These are phyloP conservation scores for Rhazya stricta DNA, from an alignment of 257 asterid genomes.

Conservation along the genomic window DNA sequence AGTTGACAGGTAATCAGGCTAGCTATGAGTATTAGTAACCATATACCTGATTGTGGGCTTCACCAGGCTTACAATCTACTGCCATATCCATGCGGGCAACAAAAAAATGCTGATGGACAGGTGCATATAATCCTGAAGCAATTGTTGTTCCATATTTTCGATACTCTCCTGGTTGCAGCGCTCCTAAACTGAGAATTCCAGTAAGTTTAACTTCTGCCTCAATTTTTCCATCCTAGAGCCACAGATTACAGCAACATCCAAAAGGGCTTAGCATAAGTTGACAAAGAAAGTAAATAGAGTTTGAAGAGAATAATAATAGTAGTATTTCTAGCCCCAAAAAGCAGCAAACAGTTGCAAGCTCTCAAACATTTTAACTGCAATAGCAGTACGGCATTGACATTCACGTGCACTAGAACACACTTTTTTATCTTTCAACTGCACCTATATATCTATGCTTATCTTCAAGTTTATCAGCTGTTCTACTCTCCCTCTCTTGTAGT, in stretches of 20 bases:
- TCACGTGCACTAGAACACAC: background rate
- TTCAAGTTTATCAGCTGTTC: background rate
- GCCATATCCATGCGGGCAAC: conserved; percentile 99
- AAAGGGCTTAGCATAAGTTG: background rate
- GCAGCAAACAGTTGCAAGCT: background rate
- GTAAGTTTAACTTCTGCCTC: conserved; percentile 98
- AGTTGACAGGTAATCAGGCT: background rate
- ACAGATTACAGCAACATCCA: background rate
- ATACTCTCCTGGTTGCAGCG: conserved; percentile 80
- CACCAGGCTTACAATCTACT: conserved; percentile 92
- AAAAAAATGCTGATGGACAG: conserved; percentile 96
- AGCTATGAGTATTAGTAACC: no score
- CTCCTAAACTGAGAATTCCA: conserved; percentile 91
- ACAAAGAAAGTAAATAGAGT: background rate
- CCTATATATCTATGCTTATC: background rate
- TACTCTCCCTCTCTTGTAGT: background rate
- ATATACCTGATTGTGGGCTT: conserved; percentile 81
- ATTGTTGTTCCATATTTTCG: conserved; percentile 91
- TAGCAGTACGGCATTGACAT: background rate
- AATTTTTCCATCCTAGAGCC: conserved; percentile 90
- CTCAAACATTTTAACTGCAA: background rate
- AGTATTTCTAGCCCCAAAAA: background rate
- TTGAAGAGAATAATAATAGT: background rate
- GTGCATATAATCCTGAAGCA: conserved; percentile 95
- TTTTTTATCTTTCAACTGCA: background rate